phyloP scores from a whole-genome alignment of 192 early-diverging fungal genomes.

The Rhizophagus clarus region DNA sequence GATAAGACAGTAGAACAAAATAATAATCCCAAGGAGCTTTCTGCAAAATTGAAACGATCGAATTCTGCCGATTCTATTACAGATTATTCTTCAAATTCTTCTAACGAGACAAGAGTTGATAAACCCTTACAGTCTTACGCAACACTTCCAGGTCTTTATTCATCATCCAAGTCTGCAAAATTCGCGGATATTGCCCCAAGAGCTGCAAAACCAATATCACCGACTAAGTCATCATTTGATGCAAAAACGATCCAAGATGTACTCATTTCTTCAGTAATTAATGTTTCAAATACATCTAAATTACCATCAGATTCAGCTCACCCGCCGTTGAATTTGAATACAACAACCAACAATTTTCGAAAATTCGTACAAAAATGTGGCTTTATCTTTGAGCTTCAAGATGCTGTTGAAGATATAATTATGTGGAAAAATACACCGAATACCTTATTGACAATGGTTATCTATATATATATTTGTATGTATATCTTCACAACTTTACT shows the following conservation, averaged over 20 bases:
- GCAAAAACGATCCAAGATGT: constrained; percentile 43
- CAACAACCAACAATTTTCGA: constrained; percentile 70
- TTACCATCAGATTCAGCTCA: constrained; percentile 48
- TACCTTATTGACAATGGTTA: constrained; percentile 54
- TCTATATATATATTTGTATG: constrained; percentile 59
- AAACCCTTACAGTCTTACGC: constrained; percentile 14
- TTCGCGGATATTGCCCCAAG: constrained; percentile 6
- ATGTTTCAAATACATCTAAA: constrained; percentile 40
- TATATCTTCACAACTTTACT: background rate
- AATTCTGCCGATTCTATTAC: constrained; percentile 39
- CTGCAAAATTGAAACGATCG: constrained; percentile 39
- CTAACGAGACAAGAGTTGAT: background rate
- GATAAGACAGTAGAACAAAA: constrained; percentile 25
- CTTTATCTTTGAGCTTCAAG: constrained; percentile 64
- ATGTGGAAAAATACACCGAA: constrained; percentile 72
- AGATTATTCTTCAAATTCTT: constrained; percentile 35
- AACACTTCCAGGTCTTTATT: constrained; percentile 8
- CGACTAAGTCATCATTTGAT: constrained; percentile 32
- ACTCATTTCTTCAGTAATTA: constrained; percentile 50
- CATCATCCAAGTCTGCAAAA: background rate
- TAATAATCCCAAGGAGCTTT: constrained; percentile 30
- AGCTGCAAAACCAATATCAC: constrained; percentile 28
- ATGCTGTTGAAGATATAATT: constrained; percentile 61
- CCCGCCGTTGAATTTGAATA: constrained; percentile 64
- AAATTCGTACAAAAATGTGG: constrained; percentile 67